Percentiles rank a stretch among this genome's conserved stretches.
These are phyloP conservation scores for Quercus lobata DNA, from an alignment of 331 rosid species.

Conservation along the genomic window DNA sequence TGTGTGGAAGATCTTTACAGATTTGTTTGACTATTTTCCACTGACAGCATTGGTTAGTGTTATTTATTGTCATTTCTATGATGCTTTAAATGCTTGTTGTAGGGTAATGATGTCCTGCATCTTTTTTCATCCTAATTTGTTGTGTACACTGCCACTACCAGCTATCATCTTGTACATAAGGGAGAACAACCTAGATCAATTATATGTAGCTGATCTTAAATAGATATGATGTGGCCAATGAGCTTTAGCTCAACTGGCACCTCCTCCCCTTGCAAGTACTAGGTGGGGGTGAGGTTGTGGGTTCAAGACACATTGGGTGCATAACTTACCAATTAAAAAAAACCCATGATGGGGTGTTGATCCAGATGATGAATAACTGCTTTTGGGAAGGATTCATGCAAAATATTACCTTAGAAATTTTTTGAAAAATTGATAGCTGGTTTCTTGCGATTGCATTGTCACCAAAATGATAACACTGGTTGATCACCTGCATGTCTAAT, in stretches of 20 bases:
- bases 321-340: no score
- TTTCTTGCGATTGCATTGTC: neutral
- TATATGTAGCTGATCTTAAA: neutral
- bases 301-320: no score
- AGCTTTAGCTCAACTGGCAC: no score
- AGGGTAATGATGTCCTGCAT: neutral
- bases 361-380: neutral
- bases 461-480: neutral
- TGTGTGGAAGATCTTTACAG: constrained; percentile 97
- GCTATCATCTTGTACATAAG: neutral
- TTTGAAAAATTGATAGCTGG: neutral
- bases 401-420: neutral
- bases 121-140: neutral
- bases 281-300: no score
- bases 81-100: neutral
- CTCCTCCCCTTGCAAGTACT: no score
- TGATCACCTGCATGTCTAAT: neutral
- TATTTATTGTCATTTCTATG: neutral
- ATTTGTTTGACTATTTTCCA: constrained; percentile 94
- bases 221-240: neutral
- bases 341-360: neutral
- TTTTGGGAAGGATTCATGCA: neutral
- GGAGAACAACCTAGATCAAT: neutral
- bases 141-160: neutral
- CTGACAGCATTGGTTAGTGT: constrained; percentile 94